Base-by-base conservation (phyloP, 805 yeast genomes). In the Wickerhamiella siamensis region DNA sequence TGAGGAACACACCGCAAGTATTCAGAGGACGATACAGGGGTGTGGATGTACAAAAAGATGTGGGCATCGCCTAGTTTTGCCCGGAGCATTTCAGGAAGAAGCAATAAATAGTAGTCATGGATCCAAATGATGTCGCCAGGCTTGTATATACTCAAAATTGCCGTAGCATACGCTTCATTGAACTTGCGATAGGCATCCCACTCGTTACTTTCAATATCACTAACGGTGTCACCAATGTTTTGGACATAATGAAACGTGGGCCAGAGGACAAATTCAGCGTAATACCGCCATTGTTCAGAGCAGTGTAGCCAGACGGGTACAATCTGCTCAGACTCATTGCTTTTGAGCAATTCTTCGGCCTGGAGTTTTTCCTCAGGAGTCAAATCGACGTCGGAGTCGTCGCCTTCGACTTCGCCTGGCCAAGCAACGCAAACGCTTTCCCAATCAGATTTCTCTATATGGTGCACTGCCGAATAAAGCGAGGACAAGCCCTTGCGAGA, bases 1-100 rank as follows among this genome's bases (percentile, higher is more conserved):
- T 82, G 82, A 31, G 95, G 77, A 29, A 93, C 62, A 51, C 94
- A 82, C 47, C 96, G 71, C 64, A 91, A 84, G 59, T 87, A 86
- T 61, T 91, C 99, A 15, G 86, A 78, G 20, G 94, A 77, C 10
- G 96, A 95, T 70, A 88, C 87, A n/a, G 96, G 95, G 2, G 83
- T 72, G 59, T 87, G 95, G 49, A 87, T 62, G 60, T 74, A 86
- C 41, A 82, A 74, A 12, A 88, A 91, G 49, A 87, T 79, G 46
- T 67, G 66, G 4, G 83, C 81, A 43, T 78, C 73, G 2, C 83
- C 83, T 39, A 79, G 67, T 53, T 72, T 75, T 80, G 79, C 77
- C 50, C 94, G 70, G 48, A 87, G 63, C 59, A 87, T 68, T 55
- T 80, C 91, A 2, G 96, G 96, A 44, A 87, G 64, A 35, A 87